Base-by-base conservation (phyloP, 202 grass and related monocot genomes). In the Setaria viridis region DNA sequence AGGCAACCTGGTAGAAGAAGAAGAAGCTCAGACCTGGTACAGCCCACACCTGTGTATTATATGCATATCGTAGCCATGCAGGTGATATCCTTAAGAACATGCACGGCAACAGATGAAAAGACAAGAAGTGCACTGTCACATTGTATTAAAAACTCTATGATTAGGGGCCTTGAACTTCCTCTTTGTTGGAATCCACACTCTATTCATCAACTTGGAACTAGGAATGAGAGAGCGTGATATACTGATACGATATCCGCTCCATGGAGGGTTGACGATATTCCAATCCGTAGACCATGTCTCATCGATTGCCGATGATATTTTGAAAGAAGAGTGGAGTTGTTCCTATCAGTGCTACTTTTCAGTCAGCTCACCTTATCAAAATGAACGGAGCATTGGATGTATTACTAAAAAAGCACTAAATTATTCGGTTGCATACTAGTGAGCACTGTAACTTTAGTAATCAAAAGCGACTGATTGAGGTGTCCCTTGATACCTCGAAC, bases 1-100 rank as follows among this genome's bases (percentile, higher is more conserved):
- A 81, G 85, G 85, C 84, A 64, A 48, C 48, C 57, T 74, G 55
- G 7, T 20, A 58, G 20, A 59, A 29, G 58, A 25, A 81, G 58
- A 35, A 62, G 76, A 42, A 58, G 84, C 42, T 85, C 60, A 55
- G 57, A 75, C 29, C 85, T 81, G 85, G 85, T 80, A 70, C 29
- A 81, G 78, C 50, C 60, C 11, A 35, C 4, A 67, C 35, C 69
- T 74, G 15, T 74, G 58, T 60, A 78, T 65, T 86, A 37, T 86
- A 86, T 86, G 17, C 79, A 86, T 86, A 65, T 46, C 62, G 19
- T 11, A 54, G n/a, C 45, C 47, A 65, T 16, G 43, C 57, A 65
- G 78, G 56, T 75, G 77, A 81, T 87, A 75, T 75, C 45, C 70
- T 59, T 48, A 56, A 67, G 50, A 87, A 57, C 37, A 45, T n/a